Base-by-base conservation (phyloP, 768 basidiomycete genomes). In the Ephemerocybe angulata region DNA sequence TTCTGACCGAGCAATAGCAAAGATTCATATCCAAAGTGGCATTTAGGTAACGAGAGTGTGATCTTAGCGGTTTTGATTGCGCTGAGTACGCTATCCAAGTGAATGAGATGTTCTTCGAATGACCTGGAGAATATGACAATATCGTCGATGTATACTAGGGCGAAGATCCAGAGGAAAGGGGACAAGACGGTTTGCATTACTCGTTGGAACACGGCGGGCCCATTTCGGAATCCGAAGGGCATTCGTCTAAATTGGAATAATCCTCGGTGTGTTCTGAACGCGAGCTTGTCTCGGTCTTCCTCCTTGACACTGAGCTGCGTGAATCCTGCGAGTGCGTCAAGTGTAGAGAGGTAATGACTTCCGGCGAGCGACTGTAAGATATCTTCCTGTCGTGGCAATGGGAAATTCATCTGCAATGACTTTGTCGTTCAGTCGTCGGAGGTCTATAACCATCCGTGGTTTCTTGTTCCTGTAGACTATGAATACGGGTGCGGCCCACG, bases 141-240 rank as follows among this genome's bases (percentile, higher is more conserved):
- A 43, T 78, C 69, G 43, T 78, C 72, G 8, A 77, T 74, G 44
- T 77, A 78, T 0, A 76, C 75, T 12, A 73, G 48, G 1, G 71
- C 54, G 47, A 76, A 75, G 0, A 73, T 53, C 73, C 74, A 75
- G 3, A 77, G 58, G 49, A 59, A 75, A 0, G 69, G 71, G 0
- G 70, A 60, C 1, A 76, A 58, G 0, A 75, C 56, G 5, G 50
- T 51, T 35, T 76, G 72, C 75, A 79, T 77, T 2, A 75, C 58
- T 19, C 72, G 46, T 49, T 78, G 77, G 52, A 77, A 77, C 0
- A 75, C 63, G 1, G 68, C 61, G 0, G 76, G 76, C 1, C 73
- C 70, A 53, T 72, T 72, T 0, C 65, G 51, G 1, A 65, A 63
- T 2, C 72, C 70, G 48, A 79, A 78, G 0, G 75, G 75, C 72